Evolutionary conservation across 2,329 filamentous ascomycete species (phyloP).

Genomic region (Shiraia sp.): DNA sequence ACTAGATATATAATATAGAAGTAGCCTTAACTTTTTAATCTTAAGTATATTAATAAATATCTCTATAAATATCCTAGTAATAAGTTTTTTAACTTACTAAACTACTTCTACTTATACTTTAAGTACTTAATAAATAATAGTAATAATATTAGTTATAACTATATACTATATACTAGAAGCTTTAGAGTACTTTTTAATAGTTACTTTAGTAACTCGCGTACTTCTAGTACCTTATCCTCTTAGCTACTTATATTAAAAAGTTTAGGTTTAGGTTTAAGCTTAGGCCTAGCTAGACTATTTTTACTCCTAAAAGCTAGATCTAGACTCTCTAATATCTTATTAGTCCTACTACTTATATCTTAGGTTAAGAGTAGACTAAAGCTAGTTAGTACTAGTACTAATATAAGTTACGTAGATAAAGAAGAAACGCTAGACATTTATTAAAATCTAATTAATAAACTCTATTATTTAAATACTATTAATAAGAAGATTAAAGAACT

Average conservation of each 20-base stretch:
- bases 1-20: constrained; percentile 59
- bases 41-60: constrained; percentile 56
- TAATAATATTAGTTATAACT: constrained; percentile 51
- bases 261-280: neutral
- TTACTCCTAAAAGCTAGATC: neutral
- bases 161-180: constrained; percentile 51
- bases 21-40: constrained; percentile 47
- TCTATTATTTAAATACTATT: constrained; percentile 47
- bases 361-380: constrained; percentile 25
- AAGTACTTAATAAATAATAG: constrained; percentile 56
- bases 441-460: constrained; percentile 53
- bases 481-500: constrained; percentile 55
- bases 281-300: neutral
- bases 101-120: constrained; percentile 62
- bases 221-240: constrained; percentile 11
- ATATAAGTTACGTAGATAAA: constrained; percentile 46
- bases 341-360: neutral
- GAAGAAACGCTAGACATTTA: constrained; percentile 61
- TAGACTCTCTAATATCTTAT: neutral
- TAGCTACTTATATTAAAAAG: neutral
- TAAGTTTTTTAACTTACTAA: constrained; percentile 57
- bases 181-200: constrained; percentile 21
- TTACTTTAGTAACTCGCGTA: constrained; percentile 7
- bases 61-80: constrained; percentile 61
- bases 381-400: constrained; percentile 17